Percentiles rank a stretch among this genome's conserved stretches.
Evolutionary conservation across 2,329 filamentous ascomycete genomes (phyloP).

Genomic region (Dothistroma septosporum): DNA sequence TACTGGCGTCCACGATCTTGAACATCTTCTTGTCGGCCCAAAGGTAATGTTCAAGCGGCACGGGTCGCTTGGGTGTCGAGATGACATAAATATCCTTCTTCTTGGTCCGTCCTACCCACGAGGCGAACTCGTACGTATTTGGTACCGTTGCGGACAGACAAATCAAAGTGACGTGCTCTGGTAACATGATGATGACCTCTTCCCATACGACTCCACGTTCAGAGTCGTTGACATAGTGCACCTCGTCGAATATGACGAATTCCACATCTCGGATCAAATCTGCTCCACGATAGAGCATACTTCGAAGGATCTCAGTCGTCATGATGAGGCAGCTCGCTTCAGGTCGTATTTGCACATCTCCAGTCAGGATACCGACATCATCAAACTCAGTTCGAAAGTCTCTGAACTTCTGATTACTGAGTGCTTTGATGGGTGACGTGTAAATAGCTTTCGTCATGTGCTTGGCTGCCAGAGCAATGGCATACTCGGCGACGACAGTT

Average conservation of each 20-base stretch:
- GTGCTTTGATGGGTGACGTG: slow-evolving; percentile 94
- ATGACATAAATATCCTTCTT: slow-evolving; percentile 99
- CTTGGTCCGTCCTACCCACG: slow-evolving; percentile 96
- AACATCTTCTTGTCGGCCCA: slow-evolving; percentile 91
- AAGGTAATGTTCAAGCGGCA: slow-evolving; percentile 91
- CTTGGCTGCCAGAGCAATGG: slow-evolving; percentile 90
- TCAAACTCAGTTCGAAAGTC: slow-evolving; percentile 89
- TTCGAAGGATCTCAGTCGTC: slow-evolving; percentile 96
- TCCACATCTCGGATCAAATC: slow-evolving; percentile 96
- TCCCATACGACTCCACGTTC: slow-evolving; percentile 98
- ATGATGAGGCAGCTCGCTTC: slow-evolving; percentile 98
- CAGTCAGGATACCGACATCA: slow-evolving; percentile 93
- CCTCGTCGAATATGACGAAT: slow-evolving; percentile 98
- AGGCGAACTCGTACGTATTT: slow-evolving; percentile 96
- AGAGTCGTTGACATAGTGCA: slow-evolving; percentile 96
- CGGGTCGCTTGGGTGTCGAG: slow-evolving; percentile 89
- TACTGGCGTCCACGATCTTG: slow-evolving; percentile 92
- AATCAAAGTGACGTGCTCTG: slow-evolving; percentile 93
- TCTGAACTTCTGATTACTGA: slow-evolving; percentile 98
- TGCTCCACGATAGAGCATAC: slow-evolving; percentile 95
- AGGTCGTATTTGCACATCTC: slow-evolving; percentile 95
- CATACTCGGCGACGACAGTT: slow-evolving; percentile 96
- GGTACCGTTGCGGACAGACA: slow-evolving; percentile 93
- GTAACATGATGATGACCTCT: slow-evolving; percentile 99
- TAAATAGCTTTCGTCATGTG: slow-evolving; percentile 99